phyloP scores from a whole-genome alignment of 495 filamentous ascomycete species.

The Penicillium diatomitis region DNA sequence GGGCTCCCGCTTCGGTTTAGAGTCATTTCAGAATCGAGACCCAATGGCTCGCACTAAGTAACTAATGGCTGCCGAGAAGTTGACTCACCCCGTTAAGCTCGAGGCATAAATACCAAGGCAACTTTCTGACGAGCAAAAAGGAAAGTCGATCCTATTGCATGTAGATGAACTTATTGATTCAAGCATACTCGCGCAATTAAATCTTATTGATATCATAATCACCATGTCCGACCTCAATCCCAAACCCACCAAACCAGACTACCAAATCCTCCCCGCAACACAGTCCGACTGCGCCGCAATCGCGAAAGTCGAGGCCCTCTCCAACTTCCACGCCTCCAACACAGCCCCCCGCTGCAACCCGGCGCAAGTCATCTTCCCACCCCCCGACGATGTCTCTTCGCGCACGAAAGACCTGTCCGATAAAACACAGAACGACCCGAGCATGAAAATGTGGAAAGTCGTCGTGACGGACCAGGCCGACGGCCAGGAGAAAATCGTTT shows the following conservation, averaged over 20 bases:
- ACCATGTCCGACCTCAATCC: not conserved
- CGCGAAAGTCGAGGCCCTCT: conserved; percentile 2
- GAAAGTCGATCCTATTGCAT: too few species aligned
- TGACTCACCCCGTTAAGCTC: too few species aligned
- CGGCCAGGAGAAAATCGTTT: conserved; percentile 5
- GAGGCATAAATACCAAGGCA: too few species aligned
- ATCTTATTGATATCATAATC: not conserved
- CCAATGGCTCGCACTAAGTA: not conserved
- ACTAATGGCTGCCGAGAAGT: too few species aligned
- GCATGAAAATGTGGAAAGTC: conserved; percentile 2
- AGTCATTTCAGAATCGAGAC: not conserved
- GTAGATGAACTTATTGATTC: too few species aligned
- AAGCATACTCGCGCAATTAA: too few species aligned
- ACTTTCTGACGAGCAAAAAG: too few species aligned
- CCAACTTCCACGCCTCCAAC: not conserved
- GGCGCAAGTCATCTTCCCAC: conserved; percentile 1
- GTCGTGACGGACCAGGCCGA: not conserved
- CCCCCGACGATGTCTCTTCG: not conserved
- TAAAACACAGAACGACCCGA: not conserved
- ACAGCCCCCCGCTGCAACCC: not conserved
- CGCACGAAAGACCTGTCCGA: conserved; percentile 3
- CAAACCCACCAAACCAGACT: not conserved
- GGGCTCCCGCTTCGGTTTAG: not conserved
- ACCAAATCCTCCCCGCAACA: conserved; percentile 6
- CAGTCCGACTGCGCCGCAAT: conserved; percentile 4